phyloP scores from a whole-genome alignment of 192 early-diverging fungal species.

The Lobosporangium transversale region DNA sequence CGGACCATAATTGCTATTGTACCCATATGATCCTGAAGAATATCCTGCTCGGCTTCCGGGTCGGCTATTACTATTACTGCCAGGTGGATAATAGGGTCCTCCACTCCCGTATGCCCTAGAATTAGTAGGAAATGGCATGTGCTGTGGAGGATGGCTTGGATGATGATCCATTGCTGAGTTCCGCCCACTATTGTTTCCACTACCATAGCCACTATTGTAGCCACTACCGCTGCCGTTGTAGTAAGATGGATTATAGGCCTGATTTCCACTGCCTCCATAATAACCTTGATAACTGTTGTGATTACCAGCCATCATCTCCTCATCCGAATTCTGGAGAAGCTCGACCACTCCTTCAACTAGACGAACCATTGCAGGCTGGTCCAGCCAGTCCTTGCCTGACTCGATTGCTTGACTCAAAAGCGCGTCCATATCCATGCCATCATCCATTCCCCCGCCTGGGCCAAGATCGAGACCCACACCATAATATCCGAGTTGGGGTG shows the following conservation, averaged over 20 bases:
- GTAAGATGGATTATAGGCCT: conserved; percentile 9
- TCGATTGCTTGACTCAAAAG: conserved; percentile 43
- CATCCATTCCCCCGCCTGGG: conserved; percentile 8
- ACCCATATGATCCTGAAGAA: conserved; percentile 14
- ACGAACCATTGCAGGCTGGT: conserved; percentile 49
- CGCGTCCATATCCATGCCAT: conserved; percentile 41
- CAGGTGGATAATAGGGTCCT: conserved; percentile 15
- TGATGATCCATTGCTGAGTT: conserved; percentile 44
- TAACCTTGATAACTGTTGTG: background rate
- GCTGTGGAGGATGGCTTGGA: conserved; percentile 13
- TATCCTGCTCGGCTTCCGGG: conserved; percentile 42
- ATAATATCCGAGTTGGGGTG: conserved; percentile 48
- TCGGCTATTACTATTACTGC: conserved; percentile 27
- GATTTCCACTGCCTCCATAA: background rate
- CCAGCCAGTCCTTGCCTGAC: conserved; percentile 52
- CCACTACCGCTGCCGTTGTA: conserved; percentile 30
- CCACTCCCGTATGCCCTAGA: conserved; percentile 39
- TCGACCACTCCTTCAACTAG: conserved; percentile 53
- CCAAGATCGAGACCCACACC: conserved; percentile 45
- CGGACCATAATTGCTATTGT: conserved; percentile 3
- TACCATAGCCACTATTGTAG: conserved; percentile 38
- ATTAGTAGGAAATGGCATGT: conserved; percentile 28
- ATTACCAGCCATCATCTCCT: conserved; percentile 37
- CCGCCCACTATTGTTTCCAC: conserved; percentile 42
- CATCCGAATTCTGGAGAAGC: conserved; percentile 46